Percentiles rank a stretch among this genome's conserved stretches.
Evolutionary conservation across 1,284 basidiomycete genomes (phyloP).

Genomic region (Austroboletus novae-zelandiae): DNA sequence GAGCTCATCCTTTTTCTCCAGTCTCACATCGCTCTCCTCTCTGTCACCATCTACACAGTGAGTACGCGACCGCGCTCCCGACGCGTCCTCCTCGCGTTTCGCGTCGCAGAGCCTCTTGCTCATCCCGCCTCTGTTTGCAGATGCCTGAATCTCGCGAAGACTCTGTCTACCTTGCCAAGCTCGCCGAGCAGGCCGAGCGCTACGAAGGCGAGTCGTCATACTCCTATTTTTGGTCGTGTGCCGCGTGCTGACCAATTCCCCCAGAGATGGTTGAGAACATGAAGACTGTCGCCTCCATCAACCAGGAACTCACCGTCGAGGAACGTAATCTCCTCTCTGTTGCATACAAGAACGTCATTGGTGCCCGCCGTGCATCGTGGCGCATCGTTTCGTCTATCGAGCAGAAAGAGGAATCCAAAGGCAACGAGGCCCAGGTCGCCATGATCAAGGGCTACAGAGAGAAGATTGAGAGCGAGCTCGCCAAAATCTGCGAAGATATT

Average conservation of each 20-base stretch:
- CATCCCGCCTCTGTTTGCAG: slow-evolving; percentile 33
- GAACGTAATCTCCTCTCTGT: slow-evolving; percentile 99
- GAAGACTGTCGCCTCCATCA: slow-evolving; percentile 95
- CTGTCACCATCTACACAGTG: slow-evolving; percentile 30
- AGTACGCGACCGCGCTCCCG: slow-evolving; percentile 29
- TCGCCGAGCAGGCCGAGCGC: slow-evolving; percentile 98
- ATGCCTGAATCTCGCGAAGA: slow-evolving; percentile 93
- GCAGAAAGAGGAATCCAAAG: slow-evolving; percentile 99
- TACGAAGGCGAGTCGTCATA: slow-evolving; percentile 77
- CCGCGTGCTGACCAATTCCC: slow-evolving; percentile 14
- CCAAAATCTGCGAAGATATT: slow-evolving; percentile 99
- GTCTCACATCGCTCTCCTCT: slow-evolving; percentile 15
- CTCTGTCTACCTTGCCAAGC: slow-evolving; percentile 99
- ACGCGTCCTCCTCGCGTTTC: slow-evolving; percentile 33
- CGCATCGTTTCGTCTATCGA: slow-evolving; percentile 99
- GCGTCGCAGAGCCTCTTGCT: slow-evolving; percentile 16
- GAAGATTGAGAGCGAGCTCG: slow-evolving; percentile 98
- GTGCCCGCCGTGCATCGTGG: slow-evolving; percentile 98
- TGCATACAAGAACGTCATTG: slow-evolving; percentile 99
- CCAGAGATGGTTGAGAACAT: slow-evolving; percentile 99
- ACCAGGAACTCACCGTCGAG: slow-evolving; percentile 98
- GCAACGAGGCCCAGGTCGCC: slow-evolving; percentile 94
- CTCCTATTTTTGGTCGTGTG: slow-evolving; percentile 5
- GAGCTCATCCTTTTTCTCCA: slow-evolving; percentile 30
- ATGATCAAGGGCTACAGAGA: slow-evolving; percentile 99